Evolutionary conservation across 768 basidiomycete genomes (phyloP).

Genomic region (Mycena leptocephala): DNA sequence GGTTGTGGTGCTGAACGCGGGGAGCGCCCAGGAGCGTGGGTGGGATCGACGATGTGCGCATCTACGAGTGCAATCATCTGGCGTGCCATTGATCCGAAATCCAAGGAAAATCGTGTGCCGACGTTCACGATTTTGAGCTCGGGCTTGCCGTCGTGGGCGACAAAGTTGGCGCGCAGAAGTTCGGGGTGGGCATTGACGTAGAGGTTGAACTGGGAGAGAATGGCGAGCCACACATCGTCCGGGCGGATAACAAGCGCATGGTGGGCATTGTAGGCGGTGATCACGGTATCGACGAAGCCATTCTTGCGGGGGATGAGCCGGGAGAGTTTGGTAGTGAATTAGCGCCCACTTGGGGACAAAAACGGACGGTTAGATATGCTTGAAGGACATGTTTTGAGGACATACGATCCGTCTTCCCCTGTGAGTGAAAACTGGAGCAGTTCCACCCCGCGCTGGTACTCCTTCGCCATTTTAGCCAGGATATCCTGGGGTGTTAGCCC

Average conservation of each 20-base stretch:
- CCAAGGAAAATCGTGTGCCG: conserved; percentile 21
- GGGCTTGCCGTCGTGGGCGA: conserved; percentile 43
- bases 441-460: neutral
- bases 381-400: neutral
- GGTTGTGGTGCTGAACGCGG: conserved; percentile 63
- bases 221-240: conserved; percentile 36
- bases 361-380: too few species aligned
- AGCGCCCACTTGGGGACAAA: neutral
- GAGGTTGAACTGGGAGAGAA: too few species aligned
- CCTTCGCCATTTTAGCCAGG: neutral
- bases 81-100: conserved; percentile 44
- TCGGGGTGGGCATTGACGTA: conserved; percentile 32
- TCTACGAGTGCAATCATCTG: conserved; percentile 43
- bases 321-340: neutral
- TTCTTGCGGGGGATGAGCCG: neutral
- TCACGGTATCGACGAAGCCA: neutral
- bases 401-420: neutral
- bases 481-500: neutral
- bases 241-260: neutral
- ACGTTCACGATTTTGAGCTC: conserved; percentile 19
- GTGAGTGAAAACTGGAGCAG: neutral
- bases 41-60: conserved; percentile 46
- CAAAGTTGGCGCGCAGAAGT: conserved; percentile 50
- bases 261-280: neutral
- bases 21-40: conserved; percentile 57